Evolutionary conservation across 2,329 filamentous ascomycete species (phyloP).

Genomic region (Chrysoporthe cubensis): DNA sequence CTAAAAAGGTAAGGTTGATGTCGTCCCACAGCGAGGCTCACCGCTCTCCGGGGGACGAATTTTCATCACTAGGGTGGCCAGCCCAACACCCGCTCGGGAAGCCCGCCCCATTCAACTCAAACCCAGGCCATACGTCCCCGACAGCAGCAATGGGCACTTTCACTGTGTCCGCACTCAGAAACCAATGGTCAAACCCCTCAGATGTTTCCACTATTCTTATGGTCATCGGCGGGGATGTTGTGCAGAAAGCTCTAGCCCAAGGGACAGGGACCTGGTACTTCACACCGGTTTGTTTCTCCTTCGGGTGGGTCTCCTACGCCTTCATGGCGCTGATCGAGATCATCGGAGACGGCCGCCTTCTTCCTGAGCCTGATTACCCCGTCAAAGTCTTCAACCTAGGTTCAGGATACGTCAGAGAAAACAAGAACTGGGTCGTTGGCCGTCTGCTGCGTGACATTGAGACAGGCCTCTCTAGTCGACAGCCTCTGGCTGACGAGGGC

Average conservation of each 20-base stretch:
- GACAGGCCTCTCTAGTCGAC: background rate
- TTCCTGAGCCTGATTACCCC: constrained; percentile 29
- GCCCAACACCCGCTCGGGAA: background rate
- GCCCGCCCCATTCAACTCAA: background rate
- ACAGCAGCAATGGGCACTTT: background rate
- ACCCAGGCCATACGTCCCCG: background rate
- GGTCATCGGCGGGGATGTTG: constrained; percentile 32
- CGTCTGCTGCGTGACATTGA: constrained; percentile 25
- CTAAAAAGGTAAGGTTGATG: too few species aligned
- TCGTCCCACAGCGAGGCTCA: too few species aligned
- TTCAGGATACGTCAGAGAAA: constrained; percentile 30
- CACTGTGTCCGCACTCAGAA: background rate
- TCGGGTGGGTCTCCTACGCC: constrained; percentile 34
- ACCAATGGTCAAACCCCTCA: constrained; percentile 29
- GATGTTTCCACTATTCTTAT: constrained; percentile 30
- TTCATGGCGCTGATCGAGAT: constrained; percentile 27
- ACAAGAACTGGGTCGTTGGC: constrained; percentile 30
- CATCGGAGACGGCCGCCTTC: constrained; percentile 31
- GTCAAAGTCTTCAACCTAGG: constrained; percentile 33
- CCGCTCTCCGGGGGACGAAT: background rate
- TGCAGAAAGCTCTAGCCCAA: constrained; percentile 32
- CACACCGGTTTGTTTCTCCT: constrained; percentile 33
- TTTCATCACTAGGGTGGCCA: background rate
- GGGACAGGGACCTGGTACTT: constrained; percentile 29
- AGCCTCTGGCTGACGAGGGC: constrained; percentile 12